phyloP scores from a whole-genome alignment of 345 rosid genomes.

The Dimocarpus longan region DNA sequence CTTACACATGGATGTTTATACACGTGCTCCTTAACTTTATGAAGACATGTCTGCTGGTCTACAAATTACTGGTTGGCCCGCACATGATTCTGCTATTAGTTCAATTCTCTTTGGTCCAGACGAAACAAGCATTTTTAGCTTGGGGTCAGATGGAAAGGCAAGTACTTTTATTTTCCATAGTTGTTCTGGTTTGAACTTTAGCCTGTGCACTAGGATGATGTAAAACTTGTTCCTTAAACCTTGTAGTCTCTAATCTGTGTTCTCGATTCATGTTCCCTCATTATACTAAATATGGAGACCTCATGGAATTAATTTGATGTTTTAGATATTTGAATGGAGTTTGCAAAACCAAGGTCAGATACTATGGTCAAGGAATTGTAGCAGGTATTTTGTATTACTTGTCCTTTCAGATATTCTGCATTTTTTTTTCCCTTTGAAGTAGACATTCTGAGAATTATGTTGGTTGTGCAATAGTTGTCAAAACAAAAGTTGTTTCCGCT shows the following conservation, averaged over 20 bases:
- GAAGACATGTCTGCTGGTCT: constrained; percentile 77
- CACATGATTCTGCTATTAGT: constrained; percentile 71
- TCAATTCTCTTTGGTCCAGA: constrained; percentile 70
- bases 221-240: neutral
- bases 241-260: neutral
- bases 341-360: constrained; percentile 75
- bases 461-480: neutral
- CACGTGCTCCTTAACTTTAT: constrained; percentile 42
- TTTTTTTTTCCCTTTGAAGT: neutral
- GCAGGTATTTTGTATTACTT: constrained; percentile 42
- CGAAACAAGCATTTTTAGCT: constrained; percentile 72
- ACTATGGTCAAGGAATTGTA: constrained; percentile 66
- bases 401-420: neutral
- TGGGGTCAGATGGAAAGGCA: constrained; percentile 76
- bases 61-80: constrained; percentile 83
- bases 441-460: neutral
- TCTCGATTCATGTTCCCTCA: neutral
- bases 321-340: constrained; percentile 76
- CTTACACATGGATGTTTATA: neutral
- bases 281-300: constrained; percentile 15
- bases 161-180: neutral
- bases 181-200: neutral
- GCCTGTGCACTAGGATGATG: neutral
- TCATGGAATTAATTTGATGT: constrained; percentile 20
- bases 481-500: neutral